Evolutionary conservation across 129 eudicot genomes (phyloP).

Genomic region (Artemisia argyi): DNA sequence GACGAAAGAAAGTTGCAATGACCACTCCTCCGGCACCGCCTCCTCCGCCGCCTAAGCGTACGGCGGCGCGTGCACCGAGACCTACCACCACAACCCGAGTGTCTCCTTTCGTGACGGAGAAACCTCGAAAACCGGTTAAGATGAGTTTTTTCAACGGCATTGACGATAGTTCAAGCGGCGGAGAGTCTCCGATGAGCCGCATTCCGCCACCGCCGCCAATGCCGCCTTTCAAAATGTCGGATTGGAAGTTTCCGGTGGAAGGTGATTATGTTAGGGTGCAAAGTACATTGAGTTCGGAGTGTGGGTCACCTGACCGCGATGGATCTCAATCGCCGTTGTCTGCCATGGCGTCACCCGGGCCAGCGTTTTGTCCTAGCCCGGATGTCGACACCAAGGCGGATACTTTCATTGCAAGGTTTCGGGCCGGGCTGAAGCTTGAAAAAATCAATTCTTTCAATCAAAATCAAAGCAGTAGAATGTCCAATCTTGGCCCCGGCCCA

Average conservation of each 20-base stretch:
- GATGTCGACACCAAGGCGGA: slow-evolving; percentile 92
- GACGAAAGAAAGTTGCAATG: slow-evolving; percentile 22
- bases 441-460: slow-evolving; percentile 61
- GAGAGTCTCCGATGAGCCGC: slow-evolving; percentile 52
- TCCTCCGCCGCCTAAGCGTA: slow-evolving; percentile 22
- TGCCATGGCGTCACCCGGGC: slow-evolving; percentile 40
- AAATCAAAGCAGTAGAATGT: slow-evolving; percentile 42
- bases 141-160: slow-evolving; percentile 33
- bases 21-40: slow-evolving; percentile 32
- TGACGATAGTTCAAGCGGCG: slow-evolving; percentile 54
- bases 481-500: slow-evolving; percentile 59
- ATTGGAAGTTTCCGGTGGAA: slow-evolving; percentile 67
- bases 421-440: slow-evolving; percentile 82
- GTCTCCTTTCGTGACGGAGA: slow-evolving; percentile 24
- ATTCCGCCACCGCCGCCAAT: slow-evolving; percentile 83
- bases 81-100: slow-evolving; percentile 32
- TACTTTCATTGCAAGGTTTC: slow-evolving; percentile 63
- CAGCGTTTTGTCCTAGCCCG: slow-evolving; percentile 80
- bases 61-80: slow-evolving; percentile 36
- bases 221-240: slow-evolving; percentile 68
- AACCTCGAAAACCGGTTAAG: slow-evolving; percentile 39
- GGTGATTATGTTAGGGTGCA: slow-evolving; percentile 75
- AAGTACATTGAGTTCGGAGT: slow-evolving; percentile 61
- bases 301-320: slow-evolving; percentile 58
- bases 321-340: slow-evolving; percentile 47